Percentiles rank a stretch among this genome's conserved stretches.
These are phyloP conservation scores for Gnomoniopsis sp. DNA, from an alignment of 2,329 filamentous ascomycete genomes.

Conservation along the genomic window DNA sequence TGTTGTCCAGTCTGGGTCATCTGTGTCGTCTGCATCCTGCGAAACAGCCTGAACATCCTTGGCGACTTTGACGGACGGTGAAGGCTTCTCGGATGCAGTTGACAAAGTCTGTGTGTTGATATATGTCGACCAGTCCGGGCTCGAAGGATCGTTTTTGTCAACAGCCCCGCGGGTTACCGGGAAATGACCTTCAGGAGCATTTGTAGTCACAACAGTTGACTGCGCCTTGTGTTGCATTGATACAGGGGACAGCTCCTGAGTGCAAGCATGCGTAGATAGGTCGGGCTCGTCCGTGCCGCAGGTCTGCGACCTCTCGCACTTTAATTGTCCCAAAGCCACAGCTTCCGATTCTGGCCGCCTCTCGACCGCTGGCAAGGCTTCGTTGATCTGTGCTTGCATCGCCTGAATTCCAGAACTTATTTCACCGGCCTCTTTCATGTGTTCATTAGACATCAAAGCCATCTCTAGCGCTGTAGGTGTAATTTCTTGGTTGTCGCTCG, in stretches of 20 bases:
- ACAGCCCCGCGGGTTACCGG: not conserved
- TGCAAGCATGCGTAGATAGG: not conserved
- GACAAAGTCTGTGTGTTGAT: not conserved
- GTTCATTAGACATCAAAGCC: not conserved
- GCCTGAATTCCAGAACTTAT: not conserved
- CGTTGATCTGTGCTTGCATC: not conserved
- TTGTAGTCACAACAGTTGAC: not conserved
- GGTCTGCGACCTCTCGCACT: not conserved
- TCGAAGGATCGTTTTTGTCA: not conserved
- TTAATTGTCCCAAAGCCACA: not conserved
- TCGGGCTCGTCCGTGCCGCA: not conserved
- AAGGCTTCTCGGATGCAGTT: not conserved
- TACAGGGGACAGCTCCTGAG: conserved; percentile 5
- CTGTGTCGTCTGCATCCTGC: not conserved
- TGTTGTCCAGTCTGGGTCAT: conserved; percentile 6
- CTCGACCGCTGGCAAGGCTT: not conserved
- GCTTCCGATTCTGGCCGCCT: not conserved
- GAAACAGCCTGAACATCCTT: not conserved
- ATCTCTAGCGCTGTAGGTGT: not conserved
- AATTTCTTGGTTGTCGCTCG: not conserved
- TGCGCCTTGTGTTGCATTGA: not conserved
- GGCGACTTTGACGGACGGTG: not conserved
- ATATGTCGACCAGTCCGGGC: conserved; percentile 8
- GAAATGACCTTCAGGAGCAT: not conserved
- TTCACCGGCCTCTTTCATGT: not conserved